These are phyloP conservation scores for Suhomyces bribrorum DNA, from an alignment of 1,139 yeast species.

Conservation along the genomic window DNA sequence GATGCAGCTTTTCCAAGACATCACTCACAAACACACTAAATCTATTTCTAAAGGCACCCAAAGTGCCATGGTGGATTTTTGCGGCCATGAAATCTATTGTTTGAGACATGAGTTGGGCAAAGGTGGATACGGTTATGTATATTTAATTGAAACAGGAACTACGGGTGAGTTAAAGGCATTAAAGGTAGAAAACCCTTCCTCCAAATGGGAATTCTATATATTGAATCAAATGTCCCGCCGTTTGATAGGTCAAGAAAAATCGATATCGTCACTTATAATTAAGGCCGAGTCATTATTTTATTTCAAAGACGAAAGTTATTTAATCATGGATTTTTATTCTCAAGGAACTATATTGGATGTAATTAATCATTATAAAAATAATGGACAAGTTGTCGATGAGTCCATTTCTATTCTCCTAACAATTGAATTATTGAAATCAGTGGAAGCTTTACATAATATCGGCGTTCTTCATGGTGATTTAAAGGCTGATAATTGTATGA, in stretches of 20 bases:
- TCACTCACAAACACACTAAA: slow-evolving; percentile 37
- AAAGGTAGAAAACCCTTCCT: slow-evolving; percentile 71
- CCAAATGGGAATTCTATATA: slow-evolving; percentile 83
- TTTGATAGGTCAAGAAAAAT: slow-evolving; percentile 18
- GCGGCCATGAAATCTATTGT: slow-evolving; percentile 55
- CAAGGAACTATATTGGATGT: slow-evolving; percentile 80
- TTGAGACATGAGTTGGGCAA: slow-evolving; percentile 66
- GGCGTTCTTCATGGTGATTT: slow-evolving; percentile 84
- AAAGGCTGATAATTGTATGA: slow-evolving; percentile 86
- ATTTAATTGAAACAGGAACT: slow-evolving; percentile 64
- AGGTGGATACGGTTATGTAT: slow-evolving; percentile 83
- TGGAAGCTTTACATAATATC: slow-evolving; percentile 63
- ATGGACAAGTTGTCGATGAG: slow-evolving; percentile 54
- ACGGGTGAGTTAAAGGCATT: slow-evolving; percentile 61
- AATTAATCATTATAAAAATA: slow-evolving; percentile 50
- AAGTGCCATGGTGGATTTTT: slow-evolving; percentile 47
- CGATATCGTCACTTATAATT: slow-evolving; percentile 39
- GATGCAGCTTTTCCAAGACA: slow-evolving; percentile 32
- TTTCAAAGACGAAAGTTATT: slow-evolving; percentile 73
- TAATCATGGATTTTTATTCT: slow-evolving; percentile 64
- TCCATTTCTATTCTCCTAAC: slow-evolving; percentile 63
- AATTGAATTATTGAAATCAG: slow-evolving; percentile 57
- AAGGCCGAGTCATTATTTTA: slow-evolving; percentile 54
- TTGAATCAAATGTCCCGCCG: slow-evolving; percentile 54
- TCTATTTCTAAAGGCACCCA: slow-evolving; percentile 39